Evolutionary conservation across 441 rosid species (phyloP), one percentile per base, ranked within the genome.

Genomic region (Capsella rubella): DNA sequence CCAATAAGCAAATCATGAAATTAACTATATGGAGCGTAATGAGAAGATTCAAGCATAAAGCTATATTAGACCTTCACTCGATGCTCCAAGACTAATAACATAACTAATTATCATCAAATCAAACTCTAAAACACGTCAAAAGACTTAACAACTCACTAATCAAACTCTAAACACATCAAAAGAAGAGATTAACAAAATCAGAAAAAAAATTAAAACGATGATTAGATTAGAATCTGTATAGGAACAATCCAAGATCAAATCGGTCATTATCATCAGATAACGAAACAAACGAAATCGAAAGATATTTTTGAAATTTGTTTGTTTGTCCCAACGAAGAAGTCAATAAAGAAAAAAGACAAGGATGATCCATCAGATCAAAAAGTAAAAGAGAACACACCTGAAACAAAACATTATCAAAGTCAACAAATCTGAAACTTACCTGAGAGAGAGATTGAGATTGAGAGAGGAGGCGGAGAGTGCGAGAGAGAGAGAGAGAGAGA

Each of bases 31-130:
- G 95, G 87, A 89, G 90, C 89, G 75, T 69, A 69, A 87, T 81
- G 86, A 89, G 90, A 85, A 89, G 89, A 84, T 55, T 65, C 89
- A 83, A 86, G 86, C 89, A 64, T 3, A 52, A 66, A 72, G 82
- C 83, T 77, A 72, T 78, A 37, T 74, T 3, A 75, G 84, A 81
- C 80, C 91, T 85, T 87, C 93, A 89, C 91, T 90, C 87, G 86
- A 85, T 81, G 87, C 93, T 86, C 87, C 90, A 73, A 75, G 42
- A 56, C 14, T 31, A 15, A 0, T 56, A 14, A 13, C 64, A 58
- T 58, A 6, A 11, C 18, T 16, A 34, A 13, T 11, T 52, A 5
- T 42, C 2, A 52, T 5, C 8, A 52, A 34, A 13, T 59, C 25
- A 21, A 3, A 61, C 4, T 3, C 13, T 12, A 6, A 8, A 61